Percentiles rank a stretch among this genome's conserved stretches.
Conservation (phyloP, 495 filamentous ascomycete species). For the Penicillium verhagenii region DNA sequence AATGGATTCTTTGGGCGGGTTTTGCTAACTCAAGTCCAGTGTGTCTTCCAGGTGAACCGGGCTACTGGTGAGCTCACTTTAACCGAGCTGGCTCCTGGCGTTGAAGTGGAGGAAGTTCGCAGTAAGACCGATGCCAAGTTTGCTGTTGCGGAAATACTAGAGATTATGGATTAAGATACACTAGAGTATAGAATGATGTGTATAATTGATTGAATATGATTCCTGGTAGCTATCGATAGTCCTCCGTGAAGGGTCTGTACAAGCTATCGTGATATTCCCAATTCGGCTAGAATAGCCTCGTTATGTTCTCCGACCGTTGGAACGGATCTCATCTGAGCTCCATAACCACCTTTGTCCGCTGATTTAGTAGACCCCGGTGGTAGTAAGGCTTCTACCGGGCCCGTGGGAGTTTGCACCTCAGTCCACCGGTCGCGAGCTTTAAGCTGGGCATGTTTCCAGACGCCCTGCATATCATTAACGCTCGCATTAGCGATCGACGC, state of each 20-base stretch:
- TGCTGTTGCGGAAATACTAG: constrained; percentile 65
- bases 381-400: constrained; percentile 40
- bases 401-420: constrained; percentile 41
- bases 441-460: constrained; percentile 51
- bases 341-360: constrained; percentile 15
- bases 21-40: constrained; percentile 28
- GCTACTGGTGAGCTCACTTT: constrained; percentile 69
- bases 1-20: too few relatives aligned
- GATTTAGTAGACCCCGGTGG: constrained; percentile 36
- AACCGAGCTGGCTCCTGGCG: constrained; percentile 79
- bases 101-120: constrained; percentile 81
- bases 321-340: constrained; percentile 31
- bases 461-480: constrained; percentile 49
- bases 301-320: constrained; percentile 46
- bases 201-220: too few relatives aligned
- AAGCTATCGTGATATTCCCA: constrained; percentile 1
- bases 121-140: constrained; percentile 84
- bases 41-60: constrained; percentile 86
- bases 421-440: constrained; percentile 45
- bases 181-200: neutral
- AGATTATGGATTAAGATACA: constrained; percentile 67
- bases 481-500: constrained; percentile 48
- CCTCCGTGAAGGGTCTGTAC: too few relatives aligned
- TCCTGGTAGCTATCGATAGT: too few relatives aligned
- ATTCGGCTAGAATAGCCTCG: constrained; percentile 18